Conservation (phyloP, 225 moss, liverwort and hornwort species). For the Thuidium tamariscinum region DNA sequence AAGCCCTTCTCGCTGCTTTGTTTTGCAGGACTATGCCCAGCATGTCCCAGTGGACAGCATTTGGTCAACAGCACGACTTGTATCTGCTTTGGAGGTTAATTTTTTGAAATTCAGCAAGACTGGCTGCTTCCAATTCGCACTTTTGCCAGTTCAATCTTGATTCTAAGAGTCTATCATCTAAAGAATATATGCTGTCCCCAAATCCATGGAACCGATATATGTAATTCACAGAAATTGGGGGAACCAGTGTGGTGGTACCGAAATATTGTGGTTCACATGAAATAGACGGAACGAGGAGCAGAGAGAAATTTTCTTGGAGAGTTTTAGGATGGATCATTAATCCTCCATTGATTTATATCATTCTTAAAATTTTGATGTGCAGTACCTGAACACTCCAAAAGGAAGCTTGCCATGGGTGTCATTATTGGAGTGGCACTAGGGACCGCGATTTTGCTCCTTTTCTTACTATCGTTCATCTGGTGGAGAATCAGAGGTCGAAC, state of each 20-base stretch:
- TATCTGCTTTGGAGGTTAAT: conserved; percentile 20
- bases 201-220: neutral
- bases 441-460: neutral
- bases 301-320: neutral
- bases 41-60: conserved; percentile 17
- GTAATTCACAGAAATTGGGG: neutral
- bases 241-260: too few species aligned
- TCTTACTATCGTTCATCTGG: neutral
- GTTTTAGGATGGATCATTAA: neutral
- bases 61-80: conserved; percentile 9
- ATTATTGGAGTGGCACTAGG: neutral
- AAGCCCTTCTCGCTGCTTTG: neutral
- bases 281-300: neutral
- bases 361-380: neutral
- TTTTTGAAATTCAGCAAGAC: neutral
- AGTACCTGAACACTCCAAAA: neutral
- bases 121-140: neutral
- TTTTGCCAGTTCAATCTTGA: neutral
- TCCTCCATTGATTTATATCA: neutral
- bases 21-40: conserved; percentile 22
- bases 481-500: neutral
- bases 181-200: neutral
- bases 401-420: neutral
- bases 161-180: neutral
- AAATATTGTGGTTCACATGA: neutral